Conservation (phyloP, 805 yeast species). For the Hyphopichia homilentoma region DNA sequence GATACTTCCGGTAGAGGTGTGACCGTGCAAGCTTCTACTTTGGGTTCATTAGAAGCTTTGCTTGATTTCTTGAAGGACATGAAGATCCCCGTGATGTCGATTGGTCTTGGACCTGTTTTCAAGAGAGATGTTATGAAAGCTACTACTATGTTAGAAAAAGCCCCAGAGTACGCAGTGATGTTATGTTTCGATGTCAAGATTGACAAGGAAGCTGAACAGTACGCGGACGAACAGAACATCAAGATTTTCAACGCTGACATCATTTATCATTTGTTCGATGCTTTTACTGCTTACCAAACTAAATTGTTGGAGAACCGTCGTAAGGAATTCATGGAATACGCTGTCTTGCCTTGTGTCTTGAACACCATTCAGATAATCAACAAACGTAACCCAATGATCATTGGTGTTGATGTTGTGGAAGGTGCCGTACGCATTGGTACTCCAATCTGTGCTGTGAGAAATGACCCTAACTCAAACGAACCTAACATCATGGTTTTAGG, state of each 20-base stretch:
- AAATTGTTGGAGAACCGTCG: conserved; percentile 87
- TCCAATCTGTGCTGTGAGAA: conserved; percentile 90
- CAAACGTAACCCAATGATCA: conserved; percentile 98
- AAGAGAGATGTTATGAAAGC: conserved; percentile 99
- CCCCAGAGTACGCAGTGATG: conserved; percentile 96
- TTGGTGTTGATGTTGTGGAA: conserved; percentile 96
- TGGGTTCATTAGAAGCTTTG: conserved; percentile 96
- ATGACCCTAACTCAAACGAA: conserved; percentile 80
- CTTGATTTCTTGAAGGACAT: conserved; percentile 94
- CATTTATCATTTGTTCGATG: conserved; percentile 94
- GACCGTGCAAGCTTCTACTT: conserved; percentile 95
- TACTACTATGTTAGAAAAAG: conserved; percentile 92
- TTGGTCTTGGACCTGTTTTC: conserved; percentile 96
- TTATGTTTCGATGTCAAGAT: conserved; percentile 95
- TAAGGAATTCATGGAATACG: conserved; percentile 80
- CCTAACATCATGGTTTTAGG: conserved; percentile 73
- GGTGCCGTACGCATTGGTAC: conserved; percentile 90
- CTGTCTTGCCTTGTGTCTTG: conserved; percentile 92
- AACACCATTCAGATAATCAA: conserved; percentile 94
- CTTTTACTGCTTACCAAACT: conserved; percentile 87
- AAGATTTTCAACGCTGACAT: conserved; percentile 93
- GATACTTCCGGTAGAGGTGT: conserved; percentile 97
- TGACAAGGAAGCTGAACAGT: conserved; percentile 98
- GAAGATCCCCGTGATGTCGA: conserved; percentile 99
- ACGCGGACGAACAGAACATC: conserved; percentile 90